These are phyloP conservation scores for Quercus lobata DNA, from an alignment of 331 rosid genomes.

Conservation along the genomic window DNA sequence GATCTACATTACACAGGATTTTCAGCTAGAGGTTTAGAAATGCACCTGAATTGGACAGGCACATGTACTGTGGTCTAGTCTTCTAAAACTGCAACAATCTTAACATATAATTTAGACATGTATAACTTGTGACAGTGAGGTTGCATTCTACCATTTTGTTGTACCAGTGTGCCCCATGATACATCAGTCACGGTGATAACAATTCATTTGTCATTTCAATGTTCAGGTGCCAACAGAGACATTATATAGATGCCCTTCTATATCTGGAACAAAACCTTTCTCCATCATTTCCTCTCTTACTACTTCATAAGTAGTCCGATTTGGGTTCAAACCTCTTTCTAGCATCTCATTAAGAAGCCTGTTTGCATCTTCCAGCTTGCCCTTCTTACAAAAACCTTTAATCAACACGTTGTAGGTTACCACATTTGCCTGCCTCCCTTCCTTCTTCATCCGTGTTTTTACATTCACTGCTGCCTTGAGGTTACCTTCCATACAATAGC, in stretches of 20 bases:
- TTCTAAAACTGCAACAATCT: background rate
- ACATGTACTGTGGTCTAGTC: background rate
- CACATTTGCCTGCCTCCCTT: conserved; percentile 25
- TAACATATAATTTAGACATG: background rate
- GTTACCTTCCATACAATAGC: conserved; percentile 35
- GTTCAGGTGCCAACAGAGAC: conserved; percentile 15
- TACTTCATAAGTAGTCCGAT: conserved; percentile 35
- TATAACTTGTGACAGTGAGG: background rate
- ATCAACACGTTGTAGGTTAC: conserved; percentile 34
- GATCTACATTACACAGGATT: background rate
- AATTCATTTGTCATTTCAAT: background rate
- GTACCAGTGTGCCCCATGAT: background rate
- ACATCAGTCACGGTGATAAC: background rate
- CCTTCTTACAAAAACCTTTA: conserved; percentile 29
- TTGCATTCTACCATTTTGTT: background rate
- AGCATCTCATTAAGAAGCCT: conserved; percentile 46
- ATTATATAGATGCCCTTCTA: conserved; percentile 34
- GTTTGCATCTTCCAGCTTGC: conserved; percentile 43
- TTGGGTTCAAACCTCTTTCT: conserved; percentile 44
- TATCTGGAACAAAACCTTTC: conserved; percentile 37
- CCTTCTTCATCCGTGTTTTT: conserved; percentile 38
- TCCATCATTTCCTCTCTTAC: conserved; percentile 40
- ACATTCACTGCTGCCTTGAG: conserved; percentile 31
- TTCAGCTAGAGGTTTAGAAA: background rate
- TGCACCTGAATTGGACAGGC: background rate